phyloP scores from a whole-genome alignment of 805 yeast species.

The Candida mattraensis region DNA sequence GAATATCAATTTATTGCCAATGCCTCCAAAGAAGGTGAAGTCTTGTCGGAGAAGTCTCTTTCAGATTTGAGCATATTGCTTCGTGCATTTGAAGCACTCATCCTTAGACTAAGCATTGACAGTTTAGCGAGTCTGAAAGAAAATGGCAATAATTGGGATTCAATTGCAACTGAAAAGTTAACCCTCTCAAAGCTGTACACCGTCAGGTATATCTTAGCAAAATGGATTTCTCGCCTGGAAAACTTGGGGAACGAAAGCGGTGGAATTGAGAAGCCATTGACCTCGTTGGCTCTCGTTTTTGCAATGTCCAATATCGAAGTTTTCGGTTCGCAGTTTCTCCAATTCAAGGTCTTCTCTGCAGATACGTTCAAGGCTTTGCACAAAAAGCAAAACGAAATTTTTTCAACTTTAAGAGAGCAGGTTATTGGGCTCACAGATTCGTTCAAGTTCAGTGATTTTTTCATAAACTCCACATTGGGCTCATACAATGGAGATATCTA shows the following conservation, averaged over 20 bases:
- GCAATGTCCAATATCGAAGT: constrained; percentile 66
- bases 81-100: constrained; percentile 40
- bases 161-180: constrained; percentile 46
- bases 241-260: constrained; percentile 31
- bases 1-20: constrained; percentile 40
- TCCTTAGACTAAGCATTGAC: constrained; percentile 39
- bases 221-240: constrained; percentile 37
- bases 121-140: constrained; percentile 33
- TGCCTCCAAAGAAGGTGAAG: constrained; percentile 30
- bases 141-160: constrained; percentile 44
- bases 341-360: constrained; percentile 55
- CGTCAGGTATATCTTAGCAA: constrained; percentile 46
- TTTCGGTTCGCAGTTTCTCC: constrained; percentile 71
- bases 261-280: constrained; percentile 48
- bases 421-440: constrained; percentile 82
- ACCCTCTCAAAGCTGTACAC: constrained; percentile 50
- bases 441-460: constrained; percentile 76
- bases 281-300: constrained; percentile 58
- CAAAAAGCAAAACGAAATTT: constrained; percentile 43
- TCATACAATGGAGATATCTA: constrained; percentile 80
- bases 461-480: constrained; percentile 83
- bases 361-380: constrained; percentile 43
- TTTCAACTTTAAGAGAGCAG: constrained; percentile 58
- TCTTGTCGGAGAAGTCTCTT: constrained; percentile 32
- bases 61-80: constrained; percentile 34